phyloP scores from a whole-genome alignment of 1,284 basidiomycete species.

The Ganoderma lucidum region DNA sequence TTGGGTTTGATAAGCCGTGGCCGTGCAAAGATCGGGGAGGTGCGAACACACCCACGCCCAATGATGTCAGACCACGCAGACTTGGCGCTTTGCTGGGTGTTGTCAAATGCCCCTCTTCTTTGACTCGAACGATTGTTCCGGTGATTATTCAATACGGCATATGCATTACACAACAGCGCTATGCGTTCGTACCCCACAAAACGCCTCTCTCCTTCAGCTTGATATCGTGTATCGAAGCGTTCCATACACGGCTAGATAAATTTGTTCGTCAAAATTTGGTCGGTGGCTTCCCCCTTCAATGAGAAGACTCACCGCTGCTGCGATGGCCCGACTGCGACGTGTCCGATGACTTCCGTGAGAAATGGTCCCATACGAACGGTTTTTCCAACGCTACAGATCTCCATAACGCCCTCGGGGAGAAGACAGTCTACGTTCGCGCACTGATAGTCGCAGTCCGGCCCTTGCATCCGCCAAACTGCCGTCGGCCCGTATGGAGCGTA shows the following conservation, averaged over 20 bases:
- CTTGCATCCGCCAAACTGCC: background rate
- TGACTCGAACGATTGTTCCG: too few species aligned
- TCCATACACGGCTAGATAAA: background rate
- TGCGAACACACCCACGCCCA: too few species aligned
- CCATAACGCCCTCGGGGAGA: background rate
- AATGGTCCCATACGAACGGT: background rate
- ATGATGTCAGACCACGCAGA: too few species aligned
- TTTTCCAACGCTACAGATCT: background rate
- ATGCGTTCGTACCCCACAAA: background rate
- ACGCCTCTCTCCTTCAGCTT: background rate
- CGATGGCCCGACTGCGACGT: background rate
- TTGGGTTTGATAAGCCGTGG: too few species aligned
- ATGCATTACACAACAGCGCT: too few species aligned
- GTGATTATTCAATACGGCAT: too few species aligned
- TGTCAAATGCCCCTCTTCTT: too few species aligned
- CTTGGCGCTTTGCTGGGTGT: too few species aligned
- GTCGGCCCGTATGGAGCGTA: background rate
- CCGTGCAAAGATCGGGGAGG: too few species aligned
- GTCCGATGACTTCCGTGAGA: background rate
- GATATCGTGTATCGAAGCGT: background rate
- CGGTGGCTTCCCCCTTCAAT: background rate
- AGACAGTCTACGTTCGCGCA: background rate
- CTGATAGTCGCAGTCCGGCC: background rate
- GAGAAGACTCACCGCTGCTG: background rate
- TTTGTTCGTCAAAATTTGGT: too few species aligned